Base-by-base conservation (phyloP, 73 alveolate species). In the Paramecium pentaurelia region DNA sequence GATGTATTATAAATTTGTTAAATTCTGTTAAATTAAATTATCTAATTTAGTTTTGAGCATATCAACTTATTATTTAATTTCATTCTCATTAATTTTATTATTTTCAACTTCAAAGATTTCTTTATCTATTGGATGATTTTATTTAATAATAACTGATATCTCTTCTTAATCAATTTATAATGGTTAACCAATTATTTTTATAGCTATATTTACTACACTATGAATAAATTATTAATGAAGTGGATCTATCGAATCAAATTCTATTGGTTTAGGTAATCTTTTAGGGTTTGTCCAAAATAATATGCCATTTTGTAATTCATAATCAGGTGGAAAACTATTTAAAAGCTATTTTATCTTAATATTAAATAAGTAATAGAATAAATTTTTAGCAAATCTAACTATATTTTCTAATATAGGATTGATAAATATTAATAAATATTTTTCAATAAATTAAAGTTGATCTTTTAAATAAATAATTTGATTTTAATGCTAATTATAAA, bases 271-370 rank as follows among this genome's bases (percentile, higher is more conserved):
- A 2, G 99, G 99, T 30, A 98, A 96, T 91, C 99, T 95, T 95
- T 95, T 99, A 8, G 99, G 99, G 9, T 99, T 99, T 38, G 99
- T 87, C 99, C 99, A 99, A 96, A 99, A 99, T 20, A 97, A 97
- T 47, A 93, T 25, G 18, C 95, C 96, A 8, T 96, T 97, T 83
- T 87, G 86, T 83, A 92, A 95, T 87, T 83, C 95, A 68, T 95
- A 97, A 84, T 98, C 99, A 12, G 93, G 94, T 16, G 99, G 99
- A 96, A 96, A 99, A 54, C 95, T 88, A 94, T 93, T 92, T 59
- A 98, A 94, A 30, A 98, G 94, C 89, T 96, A 92, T 20, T 89
- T 86, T 71, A 98, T 98, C 60, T 95, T 75, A 93, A 96, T 80
- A 85, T 97, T 80, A 96, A 93, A 98, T 58, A 84, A 49, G n/a